A percentile compares a stretch with the other conserved stretches of the same genome.
phyloP scores from a whole-genome alignment of 805 yeast species.

The Yarrowia sp. region DNA sequence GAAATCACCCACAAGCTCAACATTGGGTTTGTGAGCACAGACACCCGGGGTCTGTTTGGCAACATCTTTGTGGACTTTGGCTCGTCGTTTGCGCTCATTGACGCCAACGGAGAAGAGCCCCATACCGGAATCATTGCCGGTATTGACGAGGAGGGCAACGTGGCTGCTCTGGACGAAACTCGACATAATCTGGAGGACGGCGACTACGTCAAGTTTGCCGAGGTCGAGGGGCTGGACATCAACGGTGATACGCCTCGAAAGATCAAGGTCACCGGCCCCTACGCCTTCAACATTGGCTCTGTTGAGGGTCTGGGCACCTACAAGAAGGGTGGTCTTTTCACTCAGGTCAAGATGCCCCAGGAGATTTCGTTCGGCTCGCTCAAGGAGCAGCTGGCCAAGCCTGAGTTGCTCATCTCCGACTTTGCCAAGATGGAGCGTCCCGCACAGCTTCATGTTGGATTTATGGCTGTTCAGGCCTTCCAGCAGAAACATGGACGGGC shows the following conservation, averaged over 20 bases:
- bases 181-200: conserved; percentile 96
- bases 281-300: conserved; percentile 71
- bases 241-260: conserved; percentile 73
- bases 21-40: conserved; percentile 79
- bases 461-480: conserved; percentile 83
- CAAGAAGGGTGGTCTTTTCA: conserved; percentile 81
- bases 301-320: conserved; percentile 62
- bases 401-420: conserved; percentile 80
- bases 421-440: conserved; percentile 94
- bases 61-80: conserved; percentile 90
- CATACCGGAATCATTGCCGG: conserved; percentile 82
- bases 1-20: conserved; percentile 66
- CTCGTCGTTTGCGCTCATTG: conserved; percentile 70
- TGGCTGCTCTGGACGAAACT: conserved; percentile 86
- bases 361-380: conserved; percentile 62
- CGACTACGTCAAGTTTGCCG: conserved; percentile 79
- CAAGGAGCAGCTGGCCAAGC: conserved; percentile 61
- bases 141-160: conserved; percentile 83
- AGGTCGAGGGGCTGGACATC: conserved; percentile 75
- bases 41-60: conserved; percentile 85
- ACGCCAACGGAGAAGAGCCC: conserved; percentile 92
- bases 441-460: conserved; percentile 83
- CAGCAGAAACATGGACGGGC: conserved; percentile 59
- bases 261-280: conserved; percentile 90
- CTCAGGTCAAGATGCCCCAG: conserved; percentile 85